Percentiles rank a stretch among this genome's conserved stretches.
phyloP scores from a whole-genome alignment of 179 eudicot genomes.

The Carnegiea gigantea region DNA sequence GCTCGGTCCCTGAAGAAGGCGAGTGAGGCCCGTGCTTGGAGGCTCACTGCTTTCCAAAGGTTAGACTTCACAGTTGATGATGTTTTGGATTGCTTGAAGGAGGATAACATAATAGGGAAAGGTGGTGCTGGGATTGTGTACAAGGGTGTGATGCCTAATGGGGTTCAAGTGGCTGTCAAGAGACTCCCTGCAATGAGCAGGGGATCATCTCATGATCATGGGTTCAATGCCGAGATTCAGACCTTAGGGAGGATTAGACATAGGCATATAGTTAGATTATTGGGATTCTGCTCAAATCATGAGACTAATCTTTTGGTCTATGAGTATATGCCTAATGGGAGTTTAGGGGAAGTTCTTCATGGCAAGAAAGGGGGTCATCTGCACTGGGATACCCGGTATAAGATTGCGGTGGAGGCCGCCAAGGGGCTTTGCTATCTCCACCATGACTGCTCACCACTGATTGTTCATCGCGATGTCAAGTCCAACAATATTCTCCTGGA shows the following conservation, averaged over 20 bases:
- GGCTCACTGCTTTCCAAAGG: conserved; percentile 84
- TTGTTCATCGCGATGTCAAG: conserved; percentile 92
- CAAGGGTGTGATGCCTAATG: conserved; percentile 74
- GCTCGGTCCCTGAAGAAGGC: conserved; percentile 70
- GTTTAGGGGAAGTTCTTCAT: conserved; percentile 89
- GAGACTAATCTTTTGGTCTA: conserved; percentile 85
- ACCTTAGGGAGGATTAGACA: conserved; percentile 87
- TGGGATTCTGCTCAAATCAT: conserved; percentile 87
- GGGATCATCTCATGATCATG: conserved; percentile 87
- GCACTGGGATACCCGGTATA: conserved; percentile 86
- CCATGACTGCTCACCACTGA: conserved; percentile 90
- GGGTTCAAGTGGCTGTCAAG: conserved; percentile 74
- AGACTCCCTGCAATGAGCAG: conserved; percentile 70
- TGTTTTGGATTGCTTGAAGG: conserved; percentile 70
- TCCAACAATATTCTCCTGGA: conserved; percentile 86
- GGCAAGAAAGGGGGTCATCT: conserved; percentile 89
- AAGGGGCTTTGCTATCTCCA: conserved; percentile 94
- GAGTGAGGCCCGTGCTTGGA: conserved; percentile 75
- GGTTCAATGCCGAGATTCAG: conserved; percentile 91
- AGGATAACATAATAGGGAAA: conserved; percentile 84
- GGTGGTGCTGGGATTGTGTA: conserved; percentile 97
- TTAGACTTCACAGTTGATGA: conserved; percentile 77
- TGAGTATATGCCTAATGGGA: conserved; percentile 97
- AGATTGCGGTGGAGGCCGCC: conserved; percentile 86
- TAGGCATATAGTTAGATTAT: conserved; percentile 73